Conservation (phyloP, 2,329 filamentous ascomycete species). For the Penicillium paneum region DNA sequence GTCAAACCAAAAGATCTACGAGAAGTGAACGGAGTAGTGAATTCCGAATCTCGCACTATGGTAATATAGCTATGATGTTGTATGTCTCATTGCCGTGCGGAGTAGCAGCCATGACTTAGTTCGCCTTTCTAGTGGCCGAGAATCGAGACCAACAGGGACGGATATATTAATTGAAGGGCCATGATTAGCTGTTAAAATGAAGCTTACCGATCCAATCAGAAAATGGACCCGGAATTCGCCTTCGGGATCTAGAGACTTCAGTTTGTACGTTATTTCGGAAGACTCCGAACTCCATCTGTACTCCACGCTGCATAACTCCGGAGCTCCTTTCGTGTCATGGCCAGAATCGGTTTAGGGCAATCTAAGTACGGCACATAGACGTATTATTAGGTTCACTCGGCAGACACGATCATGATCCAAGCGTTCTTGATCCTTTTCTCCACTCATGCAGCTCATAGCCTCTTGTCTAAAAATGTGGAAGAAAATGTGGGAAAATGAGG, state of each 20-base stretch:
- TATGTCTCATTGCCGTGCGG: background rate
- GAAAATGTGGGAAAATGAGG: background rate
- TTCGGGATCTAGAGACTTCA: background rate
- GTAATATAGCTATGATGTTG: background rate
- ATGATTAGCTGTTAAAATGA: background rate
- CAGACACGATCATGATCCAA: constrained; percentile 2
- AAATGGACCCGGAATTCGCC: background rate
- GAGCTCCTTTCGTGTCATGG: background rate
- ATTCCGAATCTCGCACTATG: background rate
- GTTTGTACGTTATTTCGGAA: background rate
- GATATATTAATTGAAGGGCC: background rate
- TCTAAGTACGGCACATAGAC: background rate
- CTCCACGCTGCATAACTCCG: background rate
- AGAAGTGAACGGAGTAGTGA: background rate
- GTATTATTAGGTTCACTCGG: background rate
- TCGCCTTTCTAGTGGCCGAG: too few species aligned
- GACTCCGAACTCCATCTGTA: background rate
- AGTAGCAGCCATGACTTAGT: background rate
- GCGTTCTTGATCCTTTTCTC: background rate
- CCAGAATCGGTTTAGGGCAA: background rate
- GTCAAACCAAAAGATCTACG: background rate
- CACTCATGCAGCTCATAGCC: constrained; percentile 6
- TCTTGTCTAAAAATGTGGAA: background rate
- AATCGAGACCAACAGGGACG: background rate
- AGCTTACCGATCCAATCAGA: background rate